Percentiles rank a stretch among this genome's conserved stretches.
These are phyloP conservation scores for Ceratonia siliqua DNA, from an alignment of 306 rosid species.

Conservation along the genomic window DNA sequence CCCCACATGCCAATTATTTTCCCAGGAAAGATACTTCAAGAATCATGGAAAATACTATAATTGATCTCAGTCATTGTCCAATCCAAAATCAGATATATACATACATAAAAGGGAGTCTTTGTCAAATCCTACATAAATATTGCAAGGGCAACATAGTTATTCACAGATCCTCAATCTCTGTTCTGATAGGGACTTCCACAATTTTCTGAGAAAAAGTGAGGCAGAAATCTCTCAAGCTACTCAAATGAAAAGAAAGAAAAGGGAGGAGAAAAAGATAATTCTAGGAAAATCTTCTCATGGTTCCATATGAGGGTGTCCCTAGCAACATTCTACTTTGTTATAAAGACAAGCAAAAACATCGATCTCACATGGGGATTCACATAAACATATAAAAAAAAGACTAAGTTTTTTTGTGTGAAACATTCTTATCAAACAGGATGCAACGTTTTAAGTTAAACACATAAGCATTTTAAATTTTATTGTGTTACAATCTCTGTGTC, in stretches of 20 bases:
- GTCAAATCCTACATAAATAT: slow-evolving; percentile 41
- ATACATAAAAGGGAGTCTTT: slow-evolving; percentile 41
- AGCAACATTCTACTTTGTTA: slow-evolving; percentile 83
- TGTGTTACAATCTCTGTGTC: no score
- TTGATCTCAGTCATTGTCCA: slow-evolving; percentile 42
- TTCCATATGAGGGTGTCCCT: slow-evolving; percentile 53
- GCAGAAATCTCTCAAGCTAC: no score
- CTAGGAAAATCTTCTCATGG: slow-evolving; percentile 38
- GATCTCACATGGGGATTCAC: slow-evolving; percentile 45
- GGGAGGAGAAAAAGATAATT: background rate
- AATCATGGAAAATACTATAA: slow-evolving; percentile 20
- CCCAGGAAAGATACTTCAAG: slow-evolving; percentile 13
- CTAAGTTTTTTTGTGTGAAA: no score
- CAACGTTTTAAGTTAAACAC: no score
- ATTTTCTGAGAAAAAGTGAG: slow-evolving; percentile 40
- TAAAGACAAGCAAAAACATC: slow-evolving; percentile 86
- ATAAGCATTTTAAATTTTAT: no score
- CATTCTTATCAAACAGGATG: no score
- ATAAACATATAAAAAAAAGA: no score
- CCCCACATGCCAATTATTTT: slow-evolving; percentile 34
- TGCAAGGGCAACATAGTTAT: slow-evolving; percentile 43
- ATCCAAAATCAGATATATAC: slow-evolving; percentile 30
- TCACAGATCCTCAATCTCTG: slow-evolving; percentile 14
- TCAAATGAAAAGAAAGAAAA: background rate
- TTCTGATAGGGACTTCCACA: slow-evolving; percentile 41